Evolutionary conservation across 371 early-diverging fungal species (phyloP).

Genomic region (Dichotomocladium elegans): DNA sequence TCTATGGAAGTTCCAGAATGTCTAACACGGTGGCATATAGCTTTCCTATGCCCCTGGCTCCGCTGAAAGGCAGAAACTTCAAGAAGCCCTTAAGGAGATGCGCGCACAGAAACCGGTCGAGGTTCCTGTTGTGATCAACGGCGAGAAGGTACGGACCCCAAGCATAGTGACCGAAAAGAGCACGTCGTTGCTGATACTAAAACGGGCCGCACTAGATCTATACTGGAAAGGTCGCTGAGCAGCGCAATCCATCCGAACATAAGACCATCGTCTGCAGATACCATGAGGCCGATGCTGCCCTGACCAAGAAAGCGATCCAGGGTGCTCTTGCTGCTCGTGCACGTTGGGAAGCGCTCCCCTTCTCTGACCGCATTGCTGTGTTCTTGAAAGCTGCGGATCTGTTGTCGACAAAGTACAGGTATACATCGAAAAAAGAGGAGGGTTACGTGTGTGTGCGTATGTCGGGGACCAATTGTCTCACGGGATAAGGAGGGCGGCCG

Average conservation of each 20-base stretch:
- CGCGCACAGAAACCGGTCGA: constrained; percentile 68
- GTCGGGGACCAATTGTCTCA: too few relatives aligned
- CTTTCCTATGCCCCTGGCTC: constrained; percentile 79
- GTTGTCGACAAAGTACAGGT: constrained; percentile 85
- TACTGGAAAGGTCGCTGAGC: constrained; percentile 66
- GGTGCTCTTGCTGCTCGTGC: constrained; percentile 85
- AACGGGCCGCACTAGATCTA: too few relatives aligned
- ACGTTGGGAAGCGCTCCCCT: constrained; percentile 91
- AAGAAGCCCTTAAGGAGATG: constrained; percentile 78
- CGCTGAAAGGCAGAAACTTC: constrained; percentile 69
- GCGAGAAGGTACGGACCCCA: constrained; percentile 67
- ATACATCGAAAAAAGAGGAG: constrained; percentile 11
- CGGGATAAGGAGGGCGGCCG: too few relatives aligned
- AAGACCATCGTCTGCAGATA: constrained; percentile 75
- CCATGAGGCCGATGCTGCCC: constrained; percentile 77
- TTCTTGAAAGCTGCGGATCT: constrained; percentile 98
- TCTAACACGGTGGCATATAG: too few relatives aligned
- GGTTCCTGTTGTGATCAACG: constrained; percentile 86
- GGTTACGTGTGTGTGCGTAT: too few relatives aligned
- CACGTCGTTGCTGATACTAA: too few relatives aligned
- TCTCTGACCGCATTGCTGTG: constrained; percentile 93
- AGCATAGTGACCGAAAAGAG: too few relatives aligned
- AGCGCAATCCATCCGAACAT: constrained; percentile 86
- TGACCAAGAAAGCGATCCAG: constrained; percentile 84
- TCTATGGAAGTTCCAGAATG: too few relatives aligned